Percentiles rank a stretch among this genome's conserved stretches.
Evolutionary conservation across 305 asterid genomes (phyloP).

Genomic region (Solanum chacoense): DNA sequence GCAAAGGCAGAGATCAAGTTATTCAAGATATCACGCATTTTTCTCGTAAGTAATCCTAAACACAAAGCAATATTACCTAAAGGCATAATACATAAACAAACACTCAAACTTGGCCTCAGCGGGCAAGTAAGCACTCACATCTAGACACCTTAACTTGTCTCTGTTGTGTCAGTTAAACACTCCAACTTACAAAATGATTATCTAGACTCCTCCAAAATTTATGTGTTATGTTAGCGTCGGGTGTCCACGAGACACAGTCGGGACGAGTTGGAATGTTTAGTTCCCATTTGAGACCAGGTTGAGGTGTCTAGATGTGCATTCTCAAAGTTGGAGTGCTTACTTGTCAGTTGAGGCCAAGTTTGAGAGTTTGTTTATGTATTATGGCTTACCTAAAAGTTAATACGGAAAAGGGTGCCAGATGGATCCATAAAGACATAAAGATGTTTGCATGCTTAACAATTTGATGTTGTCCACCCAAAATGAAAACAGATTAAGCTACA

Average conservation of each 20-base stretch:
- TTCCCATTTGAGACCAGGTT: not conserved
- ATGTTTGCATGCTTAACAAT: not conserved
- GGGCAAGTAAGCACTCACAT: not conserved
- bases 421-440: not conserved
- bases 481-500: not conserved
- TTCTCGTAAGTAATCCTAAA: not conserved
- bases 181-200: not conserved
- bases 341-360: not conserved
- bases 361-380: not conserved
- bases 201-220: not conserved
- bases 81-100: not conserved
- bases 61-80: not conserved
- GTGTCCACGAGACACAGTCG: not conserved
- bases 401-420: not conserved
- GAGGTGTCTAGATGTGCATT: not conserved
- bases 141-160: not conserved
- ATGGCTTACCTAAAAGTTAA: not conserved
- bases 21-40: not conserved
- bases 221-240: too few relatives aligned
- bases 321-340: not conserved
- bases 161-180: not conserved
- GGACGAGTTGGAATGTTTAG: not conserved
- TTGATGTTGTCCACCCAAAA: not conserved
- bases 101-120: not conserved
- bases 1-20: not conserved